A percentile compares a stretch with the other conserved stretches of the same genome.
phyloP scores from a whole-genome alignment of 2,329 filamentous ascomycete species.

The Diaporthe citriasiana region DNA sequence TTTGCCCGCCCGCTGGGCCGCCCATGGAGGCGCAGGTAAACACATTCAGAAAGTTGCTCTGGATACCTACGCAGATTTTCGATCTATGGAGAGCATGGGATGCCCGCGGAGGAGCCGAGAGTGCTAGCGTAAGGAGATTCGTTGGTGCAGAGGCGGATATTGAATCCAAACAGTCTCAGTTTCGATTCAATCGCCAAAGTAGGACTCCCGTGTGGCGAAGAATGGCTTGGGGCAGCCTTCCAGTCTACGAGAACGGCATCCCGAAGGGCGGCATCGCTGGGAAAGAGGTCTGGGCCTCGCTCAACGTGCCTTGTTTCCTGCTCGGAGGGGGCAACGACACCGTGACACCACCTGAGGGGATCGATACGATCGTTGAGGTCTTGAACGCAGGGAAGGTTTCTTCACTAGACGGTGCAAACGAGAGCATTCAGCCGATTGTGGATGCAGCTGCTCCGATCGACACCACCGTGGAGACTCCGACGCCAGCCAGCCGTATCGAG shows the following conservation, averaged over 20 bases:
- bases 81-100: slow-evolving; percentile 84
- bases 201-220: slow-evolving; percentile 85
- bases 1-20: slow-evolving; percentile 82
- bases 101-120: slow-evolving; percentile 81
- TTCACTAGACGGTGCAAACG: slow-evolving; percentile 39
- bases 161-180: slow-evolving; percentile 76
- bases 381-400: slow-evolving; percentile 50
- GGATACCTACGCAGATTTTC: slow-evolving; percentile 80
- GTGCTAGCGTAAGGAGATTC: slow-evolving; percentile 83
- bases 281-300: slow-evolving; percentile 77
- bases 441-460: slow-evolving; percentile 66
- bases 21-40: slow-evolving; percentile 66
- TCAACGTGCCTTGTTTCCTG: slow-evolving; percentile 82
- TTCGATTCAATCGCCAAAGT: slow-evolving; percentile 86
- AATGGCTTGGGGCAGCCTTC: slow-evolving; percentile 81
- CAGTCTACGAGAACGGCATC: slow-evolving; percentile 67
- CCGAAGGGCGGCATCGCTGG: slow-evolving; percentile 77
- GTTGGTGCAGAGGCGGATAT: slow-evolving; percentile 76
- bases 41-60: slow-evolving; percentile 70
- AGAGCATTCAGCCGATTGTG: slow-evolving; percentile 50
- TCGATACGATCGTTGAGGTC: slow-evolving; percentile 73
- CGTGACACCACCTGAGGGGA: slow-evolving; percentile 79
- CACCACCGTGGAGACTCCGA: slow-evolving; percentile 48
- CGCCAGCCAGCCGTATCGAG: slow-evolving; percentile 51
- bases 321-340: slow-evolving; percentile 83